Conservation (phyloP, 108 stramenopile genomes). For the Stephanodiscus minutulus region DNA sequence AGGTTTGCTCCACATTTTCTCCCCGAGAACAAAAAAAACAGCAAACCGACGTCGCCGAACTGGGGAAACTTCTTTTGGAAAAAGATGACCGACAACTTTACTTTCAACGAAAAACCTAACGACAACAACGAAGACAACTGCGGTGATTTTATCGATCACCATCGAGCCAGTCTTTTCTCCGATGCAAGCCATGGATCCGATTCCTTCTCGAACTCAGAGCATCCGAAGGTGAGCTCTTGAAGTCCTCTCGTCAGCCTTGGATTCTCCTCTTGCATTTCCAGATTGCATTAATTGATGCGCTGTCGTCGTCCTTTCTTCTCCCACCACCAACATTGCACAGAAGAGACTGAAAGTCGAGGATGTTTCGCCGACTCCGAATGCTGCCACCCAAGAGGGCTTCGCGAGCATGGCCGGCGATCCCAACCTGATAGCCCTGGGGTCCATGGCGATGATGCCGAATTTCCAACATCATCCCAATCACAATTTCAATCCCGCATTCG, state of each 20-base stretch:
- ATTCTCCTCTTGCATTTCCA: not conserved
- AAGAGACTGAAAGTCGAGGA: constrained; percentile 5
- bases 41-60: too few relatives aligned
- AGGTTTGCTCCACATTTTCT: too few relatives aligned
- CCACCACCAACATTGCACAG: not conserved
- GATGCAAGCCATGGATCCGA: constrained; percentile 6
- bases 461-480: not conserved
- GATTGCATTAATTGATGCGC: not conserved
- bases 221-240: not conserved
- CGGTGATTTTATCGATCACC: constrained; percentile 6
- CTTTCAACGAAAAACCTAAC: constrained; percentile 3
- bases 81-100: not conserved
- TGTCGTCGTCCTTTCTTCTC: not conserved
- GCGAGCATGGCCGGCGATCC: constrained; percentile 3
- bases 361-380: not conserved
- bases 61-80: too few relatives aligned
- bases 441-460: not conserved
- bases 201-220: not conserved
- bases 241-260: not conserved
- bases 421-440: constrained; percentile 1
- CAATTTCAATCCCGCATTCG: constrained; percentile 4
- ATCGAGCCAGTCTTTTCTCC: not conserved
- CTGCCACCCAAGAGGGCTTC: constrained; percentile 5
- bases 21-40: too few relatives aligned
- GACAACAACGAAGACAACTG: not conserved